Conservation (phyloP, 345 rosid genomes). For the Nephelium lappaceum region DNA sequence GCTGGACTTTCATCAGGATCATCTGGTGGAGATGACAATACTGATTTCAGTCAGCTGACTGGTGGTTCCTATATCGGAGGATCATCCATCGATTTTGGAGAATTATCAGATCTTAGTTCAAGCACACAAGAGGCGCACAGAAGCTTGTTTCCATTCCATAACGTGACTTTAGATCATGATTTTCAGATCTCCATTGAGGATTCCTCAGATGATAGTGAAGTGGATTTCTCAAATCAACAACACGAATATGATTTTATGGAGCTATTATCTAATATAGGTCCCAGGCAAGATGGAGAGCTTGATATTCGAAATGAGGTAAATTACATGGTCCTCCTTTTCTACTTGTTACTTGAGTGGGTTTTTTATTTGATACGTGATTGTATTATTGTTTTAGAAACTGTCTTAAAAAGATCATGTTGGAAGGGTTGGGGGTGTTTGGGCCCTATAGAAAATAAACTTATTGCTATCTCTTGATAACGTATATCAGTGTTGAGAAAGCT, state of each 20-base stretch:
- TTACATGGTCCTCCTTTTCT: background rate
- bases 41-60: constrained; percentile 29
- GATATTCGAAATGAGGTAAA: constrained; percentile 60
- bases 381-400: background rate
- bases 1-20: constrained; percentile 38
- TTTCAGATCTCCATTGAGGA: constrained; percentile 40
- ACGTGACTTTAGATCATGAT: constrained; percentile 30
- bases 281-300: constrained; percentile 42
- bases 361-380: background rate
- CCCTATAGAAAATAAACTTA: background rate
- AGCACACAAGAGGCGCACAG: constrained; percentile 45
- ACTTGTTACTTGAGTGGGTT: background rate
- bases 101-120: constrained; percentile 34
- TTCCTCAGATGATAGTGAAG: constrained; percentile 62
- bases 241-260: constrained; percentile 46
- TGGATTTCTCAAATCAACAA: constrained; percentile 54
- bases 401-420: background rate
- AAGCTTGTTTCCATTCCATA: constrained; percentile 35
- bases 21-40: constrained; percentile 37
- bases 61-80: constrained; percentile 26
- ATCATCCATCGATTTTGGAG: constrained; percentile 26
- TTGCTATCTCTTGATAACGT: background rate
- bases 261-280: constrained; percentile 31
- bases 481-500: background rate
- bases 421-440: background rate